Conservation (phyloP, 106 monocot genomes). For the Agapanthus africanus region DNA sequence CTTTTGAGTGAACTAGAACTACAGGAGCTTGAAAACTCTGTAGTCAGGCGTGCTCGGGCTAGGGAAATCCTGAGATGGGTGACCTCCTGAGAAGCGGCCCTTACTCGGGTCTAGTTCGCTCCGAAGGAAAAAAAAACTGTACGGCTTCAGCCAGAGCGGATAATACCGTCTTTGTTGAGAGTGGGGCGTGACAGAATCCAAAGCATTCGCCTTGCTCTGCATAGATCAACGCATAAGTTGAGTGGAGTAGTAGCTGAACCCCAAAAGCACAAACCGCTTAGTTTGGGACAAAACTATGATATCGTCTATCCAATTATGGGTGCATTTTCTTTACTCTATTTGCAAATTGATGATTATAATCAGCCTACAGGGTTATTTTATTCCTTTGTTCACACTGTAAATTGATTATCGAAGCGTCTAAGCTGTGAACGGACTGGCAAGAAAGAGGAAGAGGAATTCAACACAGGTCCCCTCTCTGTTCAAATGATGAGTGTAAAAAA, state of each 20-base stretch:
- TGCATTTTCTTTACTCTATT: not conserved
- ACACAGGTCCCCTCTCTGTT: constrained; percentile 76
- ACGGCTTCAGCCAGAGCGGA: too few relatives aligned
- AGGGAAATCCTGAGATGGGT: too few relatives aligned
- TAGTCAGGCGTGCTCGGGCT: too few relatives aligned
- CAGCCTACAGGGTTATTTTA: not conserved
- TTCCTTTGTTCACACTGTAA: not conserved
- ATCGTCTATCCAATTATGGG: not conserved
- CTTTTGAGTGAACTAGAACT: too few relatives aligned
- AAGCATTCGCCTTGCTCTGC: not conserved
- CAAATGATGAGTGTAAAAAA: constrained; percentile 90
- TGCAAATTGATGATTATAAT: too few relatives aligned
- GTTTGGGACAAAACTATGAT: not conserved
- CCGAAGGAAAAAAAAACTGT: not conserved
- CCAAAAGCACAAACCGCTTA: too few relatives aligned
- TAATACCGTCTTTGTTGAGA: too few relatives aligned
- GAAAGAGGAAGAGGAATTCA: constrained; percentile 66
- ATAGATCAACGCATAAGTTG: too few relatives aligned
- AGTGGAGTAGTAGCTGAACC: too few relatives aligned
- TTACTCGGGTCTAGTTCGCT: not conserved
- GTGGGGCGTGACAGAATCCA: not conserved
- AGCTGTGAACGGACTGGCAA: constrained; percentile 29
- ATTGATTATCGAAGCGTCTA: not conserved
- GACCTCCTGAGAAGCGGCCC: not conserved
- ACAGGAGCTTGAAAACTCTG: too few relatives aligned